Evolutionary conservation across 169 alveolate genomes (phyloP).

Genomic region (Miamiensis avidus): DNA sequence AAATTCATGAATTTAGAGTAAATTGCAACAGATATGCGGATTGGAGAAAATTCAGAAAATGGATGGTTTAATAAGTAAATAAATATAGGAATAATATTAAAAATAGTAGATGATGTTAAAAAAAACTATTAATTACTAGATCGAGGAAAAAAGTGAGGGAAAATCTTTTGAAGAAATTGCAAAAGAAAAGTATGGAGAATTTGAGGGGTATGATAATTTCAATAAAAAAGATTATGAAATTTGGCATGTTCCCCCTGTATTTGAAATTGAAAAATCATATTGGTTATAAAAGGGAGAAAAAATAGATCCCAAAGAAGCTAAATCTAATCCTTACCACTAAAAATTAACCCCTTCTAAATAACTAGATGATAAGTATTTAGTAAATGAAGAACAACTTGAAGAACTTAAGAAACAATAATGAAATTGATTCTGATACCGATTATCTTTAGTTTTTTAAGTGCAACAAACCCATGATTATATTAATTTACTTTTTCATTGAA

Average conservation of each 20-base stretch:
- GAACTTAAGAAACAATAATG: too few relatives aligned
- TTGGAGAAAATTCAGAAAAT: constrained; percentile 30
- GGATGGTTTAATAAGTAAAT: constrained; percentile 32
- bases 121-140: not conserved
- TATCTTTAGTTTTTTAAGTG: too few relatives aligned
- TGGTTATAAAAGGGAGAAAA: constrained; percentile 10
- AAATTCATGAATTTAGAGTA: constrained; percentile 33
- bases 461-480: too few relatives aligned
- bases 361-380: constrained; percentile 23
- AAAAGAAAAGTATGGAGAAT: constrained; percentile 8
- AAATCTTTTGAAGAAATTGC: constrained; percentile 8
- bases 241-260: constrained; percentile 4
- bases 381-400: not conserved
- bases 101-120: not conserved
- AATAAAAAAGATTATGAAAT: constrained; percentile 9
- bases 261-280: constrained; percentile 6
- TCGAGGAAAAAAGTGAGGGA: constrained; percentile 6
- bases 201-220: not conserved
- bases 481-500: too few relatives aligned
- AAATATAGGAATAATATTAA: not conserved
- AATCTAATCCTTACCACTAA: constrained; percentile 7
- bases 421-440: too few relatives aligned
- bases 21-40: constrained; percentile 47
- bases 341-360: constrained; percentile 4
- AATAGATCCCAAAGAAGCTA: not conserved